Evolutionary conservation across 345 rosid genomes (phyloP).

Genomic region (Sisymbrium irio): DNA sequence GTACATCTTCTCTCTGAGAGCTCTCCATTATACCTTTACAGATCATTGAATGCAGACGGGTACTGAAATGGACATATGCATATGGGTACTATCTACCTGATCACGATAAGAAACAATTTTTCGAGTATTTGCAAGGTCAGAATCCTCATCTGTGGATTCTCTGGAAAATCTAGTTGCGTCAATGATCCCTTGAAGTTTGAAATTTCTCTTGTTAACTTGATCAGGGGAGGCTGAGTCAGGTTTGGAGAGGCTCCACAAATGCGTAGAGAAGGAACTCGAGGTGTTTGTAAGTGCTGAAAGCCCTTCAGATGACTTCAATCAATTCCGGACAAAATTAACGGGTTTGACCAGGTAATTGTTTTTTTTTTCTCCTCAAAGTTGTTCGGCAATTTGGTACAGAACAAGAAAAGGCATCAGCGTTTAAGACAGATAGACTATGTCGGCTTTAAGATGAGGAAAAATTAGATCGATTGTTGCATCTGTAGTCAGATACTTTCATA

Average conservation of each 20-base stretch:
- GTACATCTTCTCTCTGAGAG: background rate
- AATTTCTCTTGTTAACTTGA: conserved; percentile 15
- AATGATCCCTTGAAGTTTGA: conserved; percentile 9
- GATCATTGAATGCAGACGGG: conserved; percentile 89
- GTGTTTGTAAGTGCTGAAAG: conserved; percentile 19
- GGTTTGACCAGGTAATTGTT: conserved; percentile 69
- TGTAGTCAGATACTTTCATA: background rate
- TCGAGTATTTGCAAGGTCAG: conserved; percentile 86
- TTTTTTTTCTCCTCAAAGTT: background rate
- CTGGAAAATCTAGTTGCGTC: background rate
- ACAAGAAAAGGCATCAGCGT: background rate
- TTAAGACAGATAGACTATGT: background rate
- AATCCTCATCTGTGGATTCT: background rate
- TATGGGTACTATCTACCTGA: conserved; percentile 83
- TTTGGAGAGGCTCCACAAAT: conserved; percentile 39
- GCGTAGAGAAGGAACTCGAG: conserved; percentile 29
- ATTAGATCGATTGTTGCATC: background rate
- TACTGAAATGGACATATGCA: conserved; percentile 90
- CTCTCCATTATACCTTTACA: conserved; percentile 10
- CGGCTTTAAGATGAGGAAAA: background rate
- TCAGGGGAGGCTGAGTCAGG: conserved; percentile 43
- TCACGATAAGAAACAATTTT: conserved; percentile 56
- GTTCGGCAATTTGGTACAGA: background rate
- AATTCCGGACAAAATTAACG: conserved; percentile 67
- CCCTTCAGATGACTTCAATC: conserved; percentile 53